Base-by-base conservation (phyloP, 2,329 filamentous ascomycete genomes). In the Fusarium nematophilum region DNA sequence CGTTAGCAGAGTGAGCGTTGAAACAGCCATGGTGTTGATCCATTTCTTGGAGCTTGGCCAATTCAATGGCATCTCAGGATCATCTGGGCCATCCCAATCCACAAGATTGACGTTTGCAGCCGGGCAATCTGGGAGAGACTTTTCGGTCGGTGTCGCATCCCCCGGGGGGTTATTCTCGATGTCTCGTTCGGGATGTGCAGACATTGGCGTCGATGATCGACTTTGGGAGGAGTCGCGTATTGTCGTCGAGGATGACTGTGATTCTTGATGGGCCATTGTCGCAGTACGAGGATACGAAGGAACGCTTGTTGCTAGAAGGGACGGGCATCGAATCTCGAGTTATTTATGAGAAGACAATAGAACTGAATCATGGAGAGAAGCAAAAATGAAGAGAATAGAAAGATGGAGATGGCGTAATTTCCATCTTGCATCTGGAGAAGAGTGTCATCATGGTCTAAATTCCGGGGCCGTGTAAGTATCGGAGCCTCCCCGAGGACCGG, bases 1-100 rank as follows among this genome's bases (percentile, higher is more conserved):
- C 31, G 48, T 45, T 2, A 52, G 5, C 13, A 52, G 18, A 9
- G 37, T 45, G 21, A 42, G 21, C 6, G 26, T 11, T 0, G 48
- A 52, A 21, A 45, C 31, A 3, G 30, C 17, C 23, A 52, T 36
- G 7, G 18, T 36, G 4, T 44, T 42, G 14, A 37, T 29, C 38
- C 38, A 52, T 29, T 29, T 9, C 1, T 26, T 44, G 11, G 26
- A 45, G 1, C 38, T 29, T 21, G 48, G 31, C 48, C 48, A 52
- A 2, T 52, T 52, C 3, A 17, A 38, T 13, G 48, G 48, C 27
- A 34, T 52, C 13, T 36, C 17, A 4, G 48, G 48, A 18, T 52
- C 48, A 4, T 52, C 23, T 30, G 48, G 39, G 9, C 48, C 48
- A 31, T 52, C 40, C 48, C 48, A 52, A 17, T 27, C 21, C 6